Evolutionary conservation across 2,329 filamentous ascomycete genomes (phyloP), one percentile per base, ranked within the genome.

Genomic region (Cercospora sp.): DNA sequence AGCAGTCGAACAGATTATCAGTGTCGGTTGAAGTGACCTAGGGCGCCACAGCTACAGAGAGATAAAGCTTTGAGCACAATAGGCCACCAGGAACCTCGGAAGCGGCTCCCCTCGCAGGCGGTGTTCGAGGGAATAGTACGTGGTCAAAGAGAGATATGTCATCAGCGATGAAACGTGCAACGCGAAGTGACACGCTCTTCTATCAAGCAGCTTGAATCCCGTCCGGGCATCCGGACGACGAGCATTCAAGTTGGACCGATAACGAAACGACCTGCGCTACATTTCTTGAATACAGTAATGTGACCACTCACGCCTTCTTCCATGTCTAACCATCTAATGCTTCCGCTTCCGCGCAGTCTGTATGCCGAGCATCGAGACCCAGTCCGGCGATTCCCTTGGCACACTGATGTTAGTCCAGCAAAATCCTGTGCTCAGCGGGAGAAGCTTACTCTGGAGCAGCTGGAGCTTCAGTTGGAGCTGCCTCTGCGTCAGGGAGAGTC

Each of bases 401-500:
- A 23, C 23, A 9, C 20, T 7, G 18, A 60, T 51, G 13, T 60
- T 23, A 60, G 66, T 65, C 13, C 28, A 20, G 36, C 31, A 3
- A 33, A 10, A 6, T 23, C 51, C 3, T 42, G 26, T n/a, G 31
- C n/a, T 51, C 26, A 57, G 16, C 7, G 18, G 7, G n/a, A 7
- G 18, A 33, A 58, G 13, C 36, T 48, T 51, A 62, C 57, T 51
- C 45, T 62, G 31, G 48, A 51, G 45, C 39, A 23, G 23, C 6
- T 3, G 58, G 70, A 9, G 60, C 60, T 26, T 45, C 63, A 12
- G 60, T 51, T 12, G 55, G 59, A 12, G 60, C 51, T 1, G 65
- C 23, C 16, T 60, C 36, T 23, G 33, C 60, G 60, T 67, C 60
- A 12, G 68, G 62, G 13, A 74, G 60, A 20, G 72, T 71, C 1